phyloP scores from a whole-genome alignment of 1,284 basidiomycete species.

The Leccinum subspadiceum region DNA sequence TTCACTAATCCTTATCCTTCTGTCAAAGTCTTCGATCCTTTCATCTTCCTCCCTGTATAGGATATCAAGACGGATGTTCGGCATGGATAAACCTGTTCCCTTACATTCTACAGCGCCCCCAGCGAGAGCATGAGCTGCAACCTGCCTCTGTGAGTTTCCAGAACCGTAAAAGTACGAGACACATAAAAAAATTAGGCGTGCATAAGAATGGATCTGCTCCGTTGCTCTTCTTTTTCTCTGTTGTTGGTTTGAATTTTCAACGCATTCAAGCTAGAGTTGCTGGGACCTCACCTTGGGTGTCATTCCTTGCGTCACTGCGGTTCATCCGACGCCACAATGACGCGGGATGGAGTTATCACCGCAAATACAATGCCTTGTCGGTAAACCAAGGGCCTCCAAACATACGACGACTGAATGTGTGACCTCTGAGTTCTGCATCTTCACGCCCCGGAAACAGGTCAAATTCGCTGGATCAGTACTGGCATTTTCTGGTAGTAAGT shows the following conservation, averaged over 20 bases:
- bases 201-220: not conserved
- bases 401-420: too few species aligned
- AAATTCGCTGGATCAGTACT: too few species aligned
- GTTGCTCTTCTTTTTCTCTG: not conserved
- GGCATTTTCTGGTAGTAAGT: too few species aligned
- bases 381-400: too few species aligned
- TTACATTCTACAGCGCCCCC: slow-evolving; percentile 43
- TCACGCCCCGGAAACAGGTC: too few species aligned
- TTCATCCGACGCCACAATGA: not conserved
- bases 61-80: slow-evolving; percentile 44
- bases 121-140: slow-evolving; percentile 41
- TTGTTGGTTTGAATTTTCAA: not conserved
- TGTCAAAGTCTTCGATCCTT: slow-evolving; percentile 44
- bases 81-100: slow-evolving; percentile 35
- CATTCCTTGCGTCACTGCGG: not conserved
- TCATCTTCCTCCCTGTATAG: slow-evolving; percentile 55
- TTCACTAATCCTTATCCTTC: slow-evolving; percentile 26
- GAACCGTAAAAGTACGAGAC: not conserved
- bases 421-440: too few species aligned
- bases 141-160: slow-evolving; percentile 49
- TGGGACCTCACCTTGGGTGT: not conserved
- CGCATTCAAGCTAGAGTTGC: too few species aligned
- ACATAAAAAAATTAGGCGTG: not conserved
- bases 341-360: not conserved
- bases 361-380: not conserved